phyloP scores from a whole-genome alignment of 805 yeast genomes.

The Wickerhamiella dianesei region DNA sequence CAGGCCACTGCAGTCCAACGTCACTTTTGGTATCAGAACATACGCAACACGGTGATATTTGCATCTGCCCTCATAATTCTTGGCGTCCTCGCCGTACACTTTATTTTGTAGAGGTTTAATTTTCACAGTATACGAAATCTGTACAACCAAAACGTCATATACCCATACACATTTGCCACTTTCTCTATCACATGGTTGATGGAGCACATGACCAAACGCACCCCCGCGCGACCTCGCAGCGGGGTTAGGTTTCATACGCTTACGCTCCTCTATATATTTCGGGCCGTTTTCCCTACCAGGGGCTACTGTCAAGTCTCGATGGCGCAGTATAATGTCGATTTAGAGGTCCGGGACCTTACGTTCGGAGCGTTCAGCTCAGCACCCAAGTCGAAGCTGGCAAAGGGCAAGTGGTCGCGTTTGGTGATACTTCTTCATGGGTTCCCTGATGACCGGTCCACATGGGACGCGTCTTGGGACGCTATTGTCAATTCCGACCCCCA shows the following conservation, averaged over 20 bases:
- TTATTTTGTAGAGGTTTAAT: not conserved
- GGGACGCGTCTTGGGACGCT: conserved; percentile 11
- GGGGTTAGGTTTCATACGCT: not conserved
- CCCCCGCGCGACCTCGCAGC: not conserved
- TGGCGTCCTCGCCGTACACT: not conserved
- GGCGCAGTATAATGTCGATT: conserved; percentile 4
- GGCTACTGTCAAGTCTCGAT: not conserved
- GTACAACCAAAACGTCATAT: not conserved
- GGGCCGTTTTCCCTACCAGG: no score
- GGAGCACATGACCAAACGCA: no score
- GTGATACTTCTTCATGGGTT: conserved; percentile 21
- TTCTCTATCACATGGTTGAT: no score
- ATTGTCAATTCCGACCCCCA: conserved; percentile 8
- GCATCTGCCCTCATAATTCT: not conserved
- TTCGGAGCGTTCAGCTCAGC: conserved; percentile 8
- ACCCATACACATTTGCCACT: no score
- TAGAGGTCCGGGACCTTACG: conserved; percentile 5
- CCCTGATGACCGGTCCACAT: conserved; percentile 19
- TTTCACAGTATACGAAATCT: not conserved
- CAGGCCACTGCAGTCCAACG: conserved; percentile 50
- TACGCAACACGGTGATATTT: conserved; percentile 12
- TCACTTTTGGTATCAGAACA: conserved; percentile 54
- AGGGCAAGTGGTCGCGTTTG: conserved; percentile 1
- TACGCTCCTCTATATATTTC: not conserved
- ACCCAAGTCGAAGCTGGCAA: conserved; percentile 3